Evolutionary conservation across 257 asterid species (phyloP).

Genomic region (Petrea volubilis): DNA sequence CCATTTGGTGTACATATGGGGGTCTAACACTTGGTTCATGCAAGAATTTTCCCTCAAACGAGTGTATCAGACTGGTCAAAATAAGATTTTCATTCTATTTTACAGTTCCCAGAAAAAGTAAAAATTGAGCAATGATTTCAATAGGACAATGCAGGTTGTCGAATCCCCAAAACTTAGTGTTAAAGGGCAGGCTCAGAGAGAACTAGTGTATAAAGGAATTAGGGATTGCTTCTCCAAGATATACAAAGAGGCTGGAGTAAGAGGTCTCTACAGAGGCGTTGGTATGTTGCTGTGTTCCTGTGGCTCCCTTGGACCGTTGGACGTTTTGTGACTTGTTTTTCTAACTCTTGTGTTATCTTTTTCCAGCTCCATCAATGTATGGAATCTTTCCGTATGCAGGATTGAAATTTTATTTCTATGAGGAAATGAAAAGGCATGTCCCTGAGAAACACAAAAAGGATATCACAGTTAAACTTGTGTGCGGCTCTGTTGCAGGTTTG

Average conservation of each 20-base stretch:
- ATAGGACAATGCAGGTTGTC: slow-evolving; percentile 55
- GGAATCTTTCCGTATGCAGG: slow-evolving; percentile 98
- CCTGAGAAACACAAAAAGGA: slow-evolving; percentile 71
- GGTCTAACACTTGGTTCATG: too few species aligned
- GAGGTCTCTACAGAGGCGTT: slow-evolving; percentile 90
- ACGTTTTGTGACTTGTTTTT: slow-evolving; percentile 11
- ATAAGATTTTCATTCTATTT: slow-evolving; percentile 5
- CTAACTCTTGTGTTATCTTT: neutral
- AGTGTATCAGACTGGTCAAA: too few species aligned
- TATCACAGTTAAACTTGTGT: slow-evolving; percentile 73
- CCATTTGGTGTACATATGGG: too few species aligned
- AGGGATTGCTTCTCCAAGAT: slow-evolving; percentile 84
- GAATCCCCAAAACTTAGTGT: slow-evolving; percentile 48
- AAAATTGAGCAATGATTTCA: slow-evolving; percentile 29
- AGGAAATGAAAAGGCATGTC: slow-evolving; percentile 87
- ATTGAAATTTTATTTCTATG: slow-evolving; percentile 86
- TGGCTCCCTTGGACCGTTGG: neutral
- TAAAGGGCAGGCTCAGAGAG: slow-evolving; percentile 40
- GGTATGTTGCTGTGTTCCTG: slow-evolving; percentile 61
- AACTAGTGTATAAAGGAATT: slow-evolving; percentile 71
- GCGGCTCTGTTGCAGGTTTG: slow-evolving; percentile 93
- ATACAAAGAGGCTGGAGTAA: slow-evolving; percentile 70
- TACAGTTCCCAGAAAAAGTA: neutral
- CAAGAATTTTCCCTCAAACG: too few species aligned
- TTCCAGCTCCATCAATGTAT: slow-evolving; percentile 84